Base-by-base conservation (phyloP, 768 basidiomycete genomes). In the Leucocoprinus sp. region DNA sequence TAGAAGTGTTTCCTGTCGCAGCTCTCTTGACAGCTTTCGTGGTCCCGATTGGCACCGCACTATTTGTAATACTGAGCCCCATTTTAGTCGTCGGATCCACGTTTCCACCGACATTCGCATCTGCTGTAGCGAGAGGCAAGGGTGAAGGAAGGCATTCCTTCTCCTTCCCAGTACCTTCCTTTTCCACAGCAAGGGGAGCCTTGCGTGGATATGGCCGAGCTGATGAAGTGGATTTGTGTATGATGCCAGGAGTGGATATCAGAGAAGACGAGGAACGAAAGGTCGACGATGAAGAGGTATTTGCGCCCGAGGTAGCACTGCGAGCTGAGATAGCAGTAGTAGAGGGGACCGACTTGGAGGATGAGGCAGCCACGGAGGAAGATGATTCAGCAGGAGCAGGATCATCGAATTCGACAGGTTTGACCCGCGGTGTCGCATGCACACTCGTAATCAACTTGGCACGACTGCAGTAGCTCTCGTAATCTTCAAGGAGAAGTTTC, bases 401-500 rank as follows among this genome's bases (percentile, higher is more conserved):
- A 2, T 66, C 67, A 51, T 81, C 71, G 54, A 90, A 91, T 60
- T 91, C 87, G 1, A 66, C 69, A 21, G 88, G 89, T 50, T 75
- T 69, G 42, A 72, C 76, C 52, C 82, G 78, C 8, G 88, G 86
- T 15, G 84, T 89, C 28, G 93, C 93, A 57, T 97, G 93, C 14
- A 97, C 89, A 50, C 78, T 81, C 19, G 92, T 93, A 56, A 95
- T 91, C 17, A 96, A 74, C 59, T 76, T 80, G 12, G 93, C 93
- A 43, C 93, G 82, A 52, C 78, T 72, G 62, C 80, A 90, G 58
- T 95, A 97, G 55, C 76, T 83, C 38, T 84, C 78, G 61, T 96
- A 98, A 50, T 93, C 82, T 59, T 95, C 89, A 37, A 95, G 68
- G 29, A 96, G 64, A 40, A 95, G 72, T 61, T 92, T 95, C 18